Percentiles rank a stretch among this genome's conserved stretches.
These are phyloP conservation scores for Hemerocallis citrina DNA, from an alignment of 106 monocot genomes.

Conservation along the genomic window DNA sequence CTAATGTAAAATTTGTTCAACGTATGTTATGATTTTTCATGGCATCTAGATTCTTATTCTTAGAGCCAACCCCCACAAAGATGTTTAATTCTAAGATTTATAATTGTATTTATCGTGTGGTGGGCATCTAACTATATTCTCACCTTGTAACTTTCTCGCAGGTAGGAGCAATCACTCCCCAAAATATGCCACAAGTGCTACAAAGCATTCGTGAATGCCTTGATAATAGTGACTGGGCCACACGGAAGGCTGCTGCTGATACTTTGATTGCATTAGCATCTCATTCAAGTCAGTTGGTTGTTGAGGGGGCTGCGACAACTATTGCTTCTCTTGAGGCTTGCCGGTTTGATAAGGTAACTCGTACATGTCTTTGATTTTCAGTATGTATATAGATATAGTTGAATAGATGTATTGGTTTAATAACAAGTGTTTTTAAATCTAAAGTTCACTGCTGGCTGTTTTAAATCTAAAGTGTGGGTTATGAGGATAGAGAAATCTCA, in stretches of 20 bases:
- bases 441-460: no score
- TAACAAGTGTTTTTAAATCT: no score
- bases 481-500: no score
- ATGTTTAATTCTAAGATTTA: constrained; percentile 2
- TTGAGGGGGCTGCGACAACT: constrained; percentile 51
- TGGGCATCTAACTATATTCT: background rate
- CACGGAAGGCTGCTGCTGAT: constrained; percentile 94
- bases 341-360: constrained; percentile 92
- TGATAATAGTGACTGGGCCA: constrained; percentile 83
- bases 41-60: background rate
- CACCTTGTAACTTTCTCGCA: constrained; percentile 18
- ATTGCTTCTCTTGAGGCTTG: constrained; percentile 72
- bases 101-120: background rate
- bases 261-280: constrained; percentile 63
- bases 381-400: no score
- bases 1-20: background rate
- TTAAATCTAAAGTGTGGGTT: no score
- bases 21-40: background rate
- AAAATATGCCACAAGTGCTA: constrained; percentile 60
- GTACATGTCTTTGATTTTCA: background rate
- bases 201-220: constrained; percentile 84
- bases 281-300: constrained; percentile 60
- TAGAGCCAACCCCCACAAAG: background rate
- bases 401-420: no score
- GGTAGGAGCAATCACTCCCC: constrained; percentile 78